Base-by-base conservation (phyloP, 225 moss, liverwort and hornwort species). In the Polytrichum commune region DNA sequence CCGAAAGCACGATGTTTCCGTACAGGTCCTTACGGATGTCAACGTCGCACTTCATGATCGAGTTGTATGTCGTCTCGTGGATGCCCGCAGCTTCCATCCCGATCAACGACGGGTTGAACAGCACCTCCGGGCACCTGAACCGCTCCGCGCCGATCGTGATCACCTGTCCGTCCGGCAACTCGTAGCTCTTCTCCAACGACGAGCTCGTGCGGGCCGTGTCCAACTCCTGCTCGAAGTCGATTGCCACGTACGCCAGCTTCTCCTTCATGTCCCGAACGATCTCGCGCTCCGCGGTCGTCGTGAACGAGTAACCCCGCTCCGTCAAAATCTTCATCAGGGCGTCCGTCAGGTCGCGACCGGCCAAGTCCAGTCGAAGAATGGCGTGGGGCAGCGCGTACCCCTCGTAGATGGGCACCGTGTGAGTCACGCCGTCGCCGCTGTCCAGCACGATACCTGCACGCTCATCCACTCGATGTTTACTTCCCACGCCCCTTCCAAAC, bases 11-110 rank as follows among this genome's bases (percentile, higher is more conserved):
- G 60, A 91, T 88, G 75, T 93, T 93, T 5, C 91, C 88, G 26
- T 93, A 93, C 81, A 93, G 55, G 53, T 93, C 93, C 84, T 91
- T 93, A 23, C 89, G 82, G 60, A 93, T 93, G 74, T 93, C 93
- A 58, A 93, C 93, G 53, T 93, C 91, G 66, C 93, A 93, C 91
- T 93, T 93, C 93, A 93, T 93, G 88, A 93, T 93, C 5, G 93
- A 93, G 75, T 93, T 93, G 73, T 93, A 93, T 1, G 91, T 91
- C 13, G 93, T 93, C 86, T 93, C 93, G 55, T 93, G 93, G 25
- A 93, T 93, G 29, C 93, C 91, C 13, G 89, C 80, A 0, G 91
- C 88, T 74, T 93, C 93, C 93, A 93, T 91, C 63, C 91, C 93
- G 25, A 93, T 83, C 33, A 93, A 76, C 20, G 91, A 90, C 1